These are phyloP conservation scores for Wickerhamomyces canadensis DNA, from an alignment of 805 yeast genomes.

Conservation along the genomic window DNA sequence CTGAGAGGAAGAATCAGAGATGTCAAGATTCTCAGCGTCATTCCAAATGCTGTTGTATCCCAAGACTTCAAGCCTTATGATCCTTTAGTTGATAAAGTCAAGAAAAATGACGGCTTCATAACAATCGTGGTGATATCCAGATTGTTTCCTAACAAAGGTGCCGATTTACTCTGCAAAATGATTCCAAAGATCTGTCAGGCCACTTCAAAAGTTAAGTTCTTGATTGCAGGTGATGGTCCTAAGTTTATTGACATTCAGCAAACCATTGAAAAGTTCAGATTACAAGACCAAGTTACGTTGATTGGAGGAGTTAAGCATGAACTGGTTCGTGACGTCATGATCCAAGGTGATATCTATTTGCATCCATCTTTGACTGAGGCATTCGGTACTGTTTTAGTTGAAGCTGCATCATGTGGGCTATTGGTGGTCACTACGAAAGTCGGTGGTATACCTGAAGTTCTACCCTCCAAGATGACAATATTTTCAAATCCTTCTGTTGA, in stretches of 20 bases:
- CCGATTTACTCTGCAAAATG: conserved; percentile 76
- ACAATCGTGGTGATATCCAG: conserved; percentile 90
- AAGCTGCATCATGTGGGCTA: conserved; percentile 95
- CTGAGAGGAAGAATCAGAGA: conserved; percentile 70
- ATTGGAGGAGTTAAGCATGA: conserved; percentile 87
- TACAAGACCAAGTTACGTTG: conserved; percentile 83
- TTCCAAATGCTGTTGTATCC: conserved; percentile 92
- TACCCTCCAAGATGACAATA: conserved; percentile 89
- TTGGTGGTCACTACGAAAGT: conserved; percentile 92
- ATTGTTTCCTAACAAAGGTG: conserved; percentile 93
- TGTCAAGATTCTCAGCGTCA: conserved; percentile 76
- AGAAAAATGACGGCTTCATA: conserved; percentile 36
- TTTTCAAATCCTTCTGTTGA: conserved; percentile 88
- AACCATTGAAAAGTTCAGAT: conserved; percentile 79
- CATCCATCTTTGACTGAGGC: conserved; percentile 97
- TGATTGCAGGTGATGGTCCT: conserved; percentile 97
- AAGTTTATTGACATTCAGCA: conserved; percentile 90
- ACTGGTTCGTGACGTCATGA: conserved; percentile 88
- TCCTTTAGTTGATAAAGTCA: conserved; percentile 19
- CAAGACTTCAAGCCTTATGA: conserved; percentile 62
- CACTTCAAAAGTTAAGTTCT: conserved; percentile 61
- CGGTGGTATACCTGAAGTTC: conserved; percentile 96
- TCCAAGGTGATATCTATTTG: conserved; percentile 85
- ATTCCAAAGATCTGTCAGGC: conserved; percentile 75
- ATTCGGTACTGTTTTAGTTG: conserved; percentile 94